Evolutionary conservation across 2,329 filamentous ascomycete species (phyloP), one percentile per base, ranked within the genome.

Genomic region (Ophiostoma sp.): DNA sequence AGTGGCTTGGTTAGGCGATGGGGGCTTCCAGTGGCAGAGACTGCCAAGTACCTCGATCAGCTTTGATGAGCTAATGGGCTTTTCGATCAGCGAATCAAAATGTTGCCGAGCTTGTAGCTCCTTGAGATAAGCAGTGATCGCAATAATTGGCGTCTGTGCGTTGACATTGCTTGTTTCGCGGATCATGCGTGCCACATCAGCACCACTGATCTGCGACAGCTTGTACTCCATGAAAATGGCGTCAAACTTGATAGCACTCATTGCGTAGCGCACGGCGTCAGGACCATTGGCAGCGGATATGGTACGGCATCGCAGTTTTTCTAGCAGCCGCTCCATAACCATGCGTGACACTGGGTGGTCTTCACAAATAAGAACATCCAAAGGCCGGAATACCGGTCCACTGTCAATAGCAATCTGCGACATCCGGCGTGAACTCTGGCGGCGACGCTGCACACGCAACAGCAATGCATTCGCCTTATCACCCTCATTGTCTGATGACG

Each of bases 211-310:
- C 77, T 96, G 93, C 11, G 95, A 94, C 65, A 99, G 83, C 78
- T 94, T 96, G 81, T 93, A 97, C 80, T 99, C 95, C 79, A 97
- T 94, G 83, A 99, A 95, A 78, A 99, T 97, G 75, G 97, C 93
- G 79, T 99, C 95, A 77, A 98, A 99, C 77, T 98, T 96, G 77
- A 99, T 94, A 77, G 98, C 94, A 76, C 94, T 94, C 84, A 96
- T 92, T 36, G 95, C 93, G 79, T 95, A 97, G 31, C 94, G 89
- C 76, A 97, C 90, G 13, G 94, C 95, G 77, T 99, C 95, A 0
- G 92, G 90, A 0, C 95, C 95, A 75, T 94, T 97, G 3, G 90
- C 86, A 4, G 95, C 94, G 2, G 92, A 93, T 76, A 99, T 95
- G 10, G 94, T 97, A 60, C 95, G 91, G 76, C 95, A 99, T 48